Percentiles rank a stretch among this genome's conserved stretches.
Evolutionary conservation across 1,284 basidiomycete species (phyloP).

Genomic region (Trametes pubescens): DNA sequence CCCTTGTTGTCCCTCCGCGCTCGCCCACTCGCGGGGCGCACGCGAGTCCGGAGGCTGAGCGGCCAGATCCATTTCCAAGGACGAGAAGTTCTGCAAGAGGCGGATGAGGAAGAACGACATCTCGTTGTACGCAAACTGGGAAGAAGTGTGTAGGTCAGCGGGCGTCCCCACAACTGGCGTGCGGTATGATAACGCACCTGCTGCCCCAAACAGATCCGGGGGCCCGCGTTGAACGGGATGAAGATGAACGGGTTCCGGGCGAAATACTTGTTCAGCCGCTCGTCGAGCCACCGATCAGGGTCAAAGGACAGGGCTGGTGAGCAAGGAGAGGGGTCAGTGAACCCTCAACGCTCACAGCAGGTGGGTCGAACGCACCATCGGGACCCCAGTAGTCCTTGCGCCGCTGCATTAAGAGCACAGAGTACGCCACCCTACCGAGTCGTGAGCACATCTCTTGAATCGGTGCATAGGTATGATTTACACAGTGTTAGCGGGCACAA

Average conservation of each 20-base stretch:
- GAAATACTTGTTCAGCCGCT: conserved; percentile 57
- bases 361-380: conserved; percentile 28
- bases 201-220: conserved; percentile 67
- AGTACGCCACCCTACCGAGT: conserved; percentile 32
- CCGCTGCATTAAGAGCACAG: conserved; percentile 42
- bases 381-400: conserved; percentile 43
- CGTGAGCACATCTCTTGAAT: background rate
- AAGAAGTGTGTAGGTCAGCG: conserved; percentile 16
- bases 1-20: conserved; percentile 27
- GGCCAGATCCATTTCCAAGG: conserved; percentile 48
- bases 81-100: conserved; percentile 56
- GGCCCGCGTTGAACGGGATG: conserved; percentile 67
- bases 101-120: conserved; percentile 50
- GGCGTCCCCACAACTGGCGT: background rate
- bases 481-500: conserved; percentile 35
- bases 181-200: conserved; percentile 44
- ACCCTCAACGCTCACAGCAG: too few species aligned
- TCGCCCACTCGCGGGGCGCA: conserved; percentile 30
- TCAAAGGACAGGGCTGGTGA: conserved; percentile 58
- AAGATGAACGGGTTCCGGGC: conserved; percentile 67
- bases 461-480: conserved; percentile 20
- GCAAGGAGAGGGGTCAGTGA: background rate
- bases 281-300: conserved; percentile 67
- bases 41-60: conserved; percentile 30
- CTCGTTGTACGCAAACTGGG: conserved; percentile 52